Evolutionary conservation across 202 grass and related monocot genomes (phyloP).

Genomic region (Schoenoplectus triqueter): DNA sequence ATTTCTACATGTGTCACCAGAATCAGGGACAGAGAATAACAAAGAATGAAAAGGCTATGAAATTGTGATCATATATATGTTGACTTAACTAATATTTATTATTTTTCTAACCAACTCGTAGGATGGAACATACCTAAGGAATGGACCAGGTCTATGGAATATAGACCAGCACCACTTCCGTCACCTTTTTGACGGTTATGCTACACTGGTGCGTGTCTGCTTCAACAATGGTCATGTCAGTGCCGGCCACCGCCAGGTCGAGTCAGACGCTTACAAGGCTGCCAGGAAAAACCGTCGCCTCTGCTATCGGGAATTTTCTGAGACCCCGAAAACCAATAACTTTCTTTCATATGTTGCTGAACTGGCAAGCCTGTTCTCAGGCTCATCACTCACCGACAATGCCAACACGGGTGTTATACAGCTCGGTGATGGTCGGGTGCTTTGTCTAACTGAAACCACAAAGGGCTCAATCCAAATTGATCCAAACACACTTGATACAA

Average conservation of each 20-base stretch:
- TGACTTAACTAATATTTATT: constrained; percentile 18
- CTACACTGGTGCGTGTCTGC: constrained; percentile 83
- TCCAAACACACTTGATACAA: constrained; percentile 88
- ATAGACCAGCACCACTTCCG: constrained; percentile 87
- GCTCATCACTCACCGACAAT: constrained; percentile 96
- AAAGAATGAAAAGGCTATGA: background rate
- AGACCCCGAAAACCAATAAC: constrained; percentile 60
- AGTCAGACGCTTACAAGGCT: constrained; percentile 93
- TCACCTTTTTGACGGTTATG: constrained; percentile 97
- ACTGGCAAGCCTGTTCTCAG: constrained; percentile 65
- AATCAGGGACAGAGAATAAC: constrained; percentile 21
- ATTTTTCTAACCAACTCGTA: constrained; percentile 36
- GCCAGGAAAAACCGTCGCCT: constrained; percentile 66
- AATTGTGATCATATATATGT: background rate
- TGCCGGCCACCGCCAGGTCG: constrained; percentile 82
- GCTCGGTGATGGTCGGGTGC: constrained; percentile 91
- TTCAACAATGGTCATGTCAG: constrained; percentile 56
- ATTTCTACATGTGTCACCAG: constrained; percentile 35
- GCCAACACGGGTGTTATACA: constrained; percentile 86
- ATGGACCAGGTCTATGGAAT: constrained; percentile 91
- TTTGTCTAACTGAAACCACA: constrained; percentile 91
- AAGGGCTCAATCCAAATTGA: constrained; percentile 88
- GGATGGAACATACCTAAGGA: constrained; percentile 95
- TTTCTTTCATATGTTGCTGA: constrained; percentile 63
- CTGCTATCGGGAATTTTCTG: constrained; percentile 97